Percentiles rank a stretch among this genome's conserved stretches.
Evolutionary conservation across 1,284 basidiomycete genomes (phyloP).

Genomic region (Termitomyces sp.): DNA sequence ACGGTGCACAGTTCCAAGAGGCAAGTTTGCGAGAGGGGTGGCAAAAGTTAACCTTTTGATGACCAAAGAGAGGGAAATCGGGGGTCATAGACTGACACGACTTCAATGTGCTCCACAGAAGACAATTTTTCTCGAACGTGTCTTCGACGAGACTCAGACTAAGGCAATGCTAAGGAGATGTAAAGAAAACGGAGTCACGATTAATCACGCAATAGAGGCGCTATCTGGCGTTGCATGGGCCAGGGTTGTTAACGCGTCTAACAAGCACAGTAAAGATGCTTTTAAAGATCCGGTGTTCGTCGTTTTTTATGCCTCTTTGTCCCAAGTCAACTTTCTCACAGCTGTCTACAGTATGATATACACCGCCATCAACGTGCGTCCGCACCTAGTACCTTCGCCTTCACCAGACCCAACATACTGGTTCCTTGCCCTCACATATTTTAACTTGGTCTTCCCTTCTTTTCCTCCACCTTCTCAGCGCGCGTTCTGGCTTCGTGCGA

Average conservation of each 20-base stretch:
- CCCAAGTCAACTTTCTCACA: background rate
- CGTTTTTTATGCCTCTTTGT: background rate
- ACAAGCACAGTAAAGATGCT: slow-evolving; percentile 9
- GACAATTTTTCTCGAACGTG: slow-evolving; percentile 33
- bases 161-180: slow-evolving; percentile 30
- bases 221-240: slow-evolving; percentile 43
- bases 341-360: slow-evolving; percentile 38
- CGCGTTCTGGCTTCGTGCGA: slow-evolving; percentile 43
- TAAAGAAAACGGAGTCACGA: slow-evolving; percentile 42
- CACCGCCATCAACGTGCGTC: slow-evolving; percentile 44
- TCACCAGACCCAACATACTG: slow-evolving; percentile 29
- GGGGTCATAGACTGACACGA: slow-evolving; percentile 37
- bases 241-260: slow-evolving; percentile 17
- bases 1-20: slow-evolving; percentile 19
- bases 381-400: slow-evolving; percentile 28
- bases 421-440: slow-evolving; percentile 46
- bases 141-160: slow-evolving; percentile 31
- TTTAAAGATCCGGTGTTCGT: slow-evolving; percentile 33
- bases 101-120: slow-evolving; percentile 24
- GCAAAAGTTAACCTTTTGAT: slow-evolving; percentile 32
- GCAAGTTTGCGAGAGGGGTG: slow-evolving; percentile 22
- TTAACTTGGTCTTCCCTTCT: slow-evolving; percentile 45
- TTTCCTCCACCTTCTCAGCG: slow-evolving; percentile 29
- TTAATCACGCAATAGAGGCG: slow-evolving; percentile 44
- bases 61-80: slow-evolving; percentile 30